phyloP scores from a whole-genome alignment of 2,329 filamentous ascomycete species.

The Aspergillus ibericus region DNA sequence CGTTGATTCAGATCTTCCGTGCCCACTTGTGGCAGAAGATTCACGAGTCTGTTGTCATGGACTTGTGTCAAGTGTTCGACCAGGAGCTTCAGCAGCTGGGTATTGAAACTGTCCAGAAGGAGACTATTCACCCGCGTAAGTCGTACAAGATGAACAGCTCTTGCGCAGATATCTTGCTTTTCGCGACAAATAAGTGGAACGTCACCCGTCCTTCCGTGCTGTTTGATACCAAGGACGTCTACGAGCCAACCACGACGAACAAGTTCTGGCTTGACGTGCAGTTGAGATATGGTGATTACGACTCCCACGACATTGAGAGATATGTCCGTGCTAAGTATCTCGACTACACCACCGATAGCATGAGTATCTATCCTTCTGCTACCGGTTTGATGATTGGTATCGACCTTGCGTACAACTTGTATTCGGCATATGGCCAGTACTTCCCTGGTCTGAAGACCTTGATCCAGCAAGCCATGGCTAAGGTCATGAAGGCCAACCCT shows the following conservation, averaged over 20 bases:
- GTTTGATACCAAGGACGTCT: conserved; percentile 94
- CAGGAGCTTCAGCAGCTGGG: conserved; percentile 93
- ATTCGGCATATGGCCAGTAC: conserved; percentile 97
- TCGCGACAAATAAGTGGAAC: conserved; percentile 98
- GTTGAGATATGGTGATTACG: conserved; percentile 94
- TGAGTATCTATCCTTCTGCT: conserved; percentile 96
- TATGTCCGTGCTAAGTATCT: conserved; percentile 98
- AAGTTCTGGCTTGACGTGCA: conserved; percentile 99
- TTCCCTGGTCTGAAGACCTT: conserved; percentile 96
- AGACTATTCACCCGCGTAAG: conserved; percentile 98
- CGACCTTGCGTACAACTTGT: conserved; percentile 95
- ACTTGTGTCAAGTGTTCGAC: conserved; percentile 96
- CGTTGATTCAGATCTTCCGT: conserved; percentile 97
- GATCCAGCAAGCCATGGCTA: conserved; percentile 97
- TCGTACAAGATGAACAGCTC: conserved; percentile 99
- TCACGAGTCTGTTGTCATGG: conserved; percentile 98
- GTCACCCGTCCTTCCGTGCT: conserved; percentile 89
- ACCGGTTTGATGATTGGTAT: conserved; percentile 98
- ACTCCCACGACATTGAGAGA: conserved; percentile 97
- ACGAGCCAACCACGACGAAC: conserved; percentile 91
- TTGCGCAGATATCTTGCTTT: conserved; percentile 93
- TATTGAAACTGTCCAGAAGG: conserved; percentile 97
- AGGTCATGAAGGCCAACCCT: conserved; percentile 99
- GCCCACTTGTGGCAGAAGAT: conserved; percentile 99
- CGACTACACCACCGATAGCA: conserved; percentile 97